Base-by-base conservation (phyloP, 2,329 filamentous ascomycete species). In the Colletotrichum sojae region DNA sequence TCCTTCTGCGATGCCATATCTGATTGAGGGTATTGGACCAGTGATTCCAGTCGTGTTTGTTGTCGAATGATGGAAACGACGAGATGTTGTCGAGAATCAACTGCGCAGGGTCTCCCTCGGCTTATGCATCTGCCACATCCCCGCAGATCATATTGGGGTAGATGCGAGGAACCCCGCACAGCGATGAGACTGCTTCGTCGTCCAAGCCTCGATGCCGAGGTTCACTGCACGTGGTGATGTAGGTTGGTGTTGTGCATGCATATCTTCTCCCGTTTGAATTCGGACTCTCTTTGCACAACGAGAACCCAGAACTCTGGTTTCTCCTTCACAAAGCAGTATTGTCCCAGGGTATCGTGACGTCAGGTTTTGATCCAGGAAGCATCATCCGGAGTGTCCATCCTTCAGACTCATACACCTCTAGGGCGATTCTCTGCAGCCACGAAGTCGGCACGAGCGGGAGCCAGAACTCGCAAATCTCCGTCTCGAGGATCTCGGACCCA, bases 381-480 rank as follows among this genome's bases (percentile, higher is more conserved):
- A 78, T 79, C 40, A 79, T 76, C 0, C 76, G 71, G n/a, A 79
- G 72, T 1, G 74, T 72, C 78, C 78, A 79, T 0, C 75, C 75
- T 22, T 75, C 72, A 0, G 53, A 27, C 25, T 77, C 10, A 73
- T 75, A 45, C 75, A 73, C 65, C 69, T 74, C 4, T 54, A 66
- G 40, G 73, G 39, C 78, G 73, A 79, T 72, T 57, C 71, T 73
- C 1, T 66, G 69, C 10, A 80, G 27, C 78, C 78, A 80, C 0
- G 58, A 58, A 0, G 76, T 80, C 0, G 76, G 74, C 13, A 79
- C 61, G 0, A 75, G 64, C 0, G 78, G 77, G 3, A 80, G 71
- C 4, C 76, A 76, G 45, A 75, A 80, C 66, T 80, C 77, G 31
- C 76, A 79, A 6, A 71, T 73, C 27, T 78, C 75, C 0, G 43